A percentile compares a stretch with the other conserved stretches of the same genome.
These are phyloP conservation scores for Xylaria grammica DNA, from an alignment of 495 filamentous ascomycete species.

Conservation along the genomic window DNA sequence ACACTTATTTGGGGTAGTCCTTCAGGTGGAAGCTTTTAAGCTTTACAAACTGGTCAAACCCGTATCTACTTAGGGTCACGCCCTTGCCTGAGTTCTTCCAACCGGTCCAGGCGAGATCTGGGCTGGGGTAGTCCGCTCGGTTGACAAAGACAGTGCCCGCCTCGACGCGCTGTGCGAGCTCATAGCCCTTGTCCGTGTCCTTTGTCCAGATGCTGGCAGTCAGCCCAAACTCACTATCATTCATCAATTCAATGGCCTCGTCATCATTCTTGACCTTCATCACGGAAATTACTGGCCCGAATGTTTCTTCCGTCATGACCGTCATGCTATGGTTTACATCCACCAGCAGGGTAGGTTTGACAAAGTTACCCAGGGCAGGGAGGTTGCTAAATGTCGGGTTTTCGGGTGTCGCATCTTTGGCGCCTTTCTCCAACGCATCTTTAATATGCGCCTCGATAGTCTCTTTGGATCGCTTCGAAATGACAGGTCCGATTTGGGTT, in stretches of 20 bases:
- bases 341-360: constrained; percentile 82
- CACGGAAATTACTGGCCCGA: constrained; percentile 91
- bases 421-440: constrained; percentile 85
- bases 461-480: constrained; percentile 75
- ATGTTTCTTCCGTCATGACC: constrained; percentile 95
- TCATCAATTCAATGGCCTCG: constrained; percentile 87
- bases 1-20: constrained; percentile 71
- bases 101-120: constrained; percentile 97
- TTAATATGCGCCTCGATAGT: constrained; percentile 81
- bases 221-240: constrained; percentile 91
- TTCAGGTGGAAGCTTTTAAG: constrained; percentile 96
- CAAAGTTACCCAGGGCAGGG: constrained; percentile 78
- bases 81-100: constrained; percentile 97
- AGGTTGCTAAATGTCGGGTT: constrained; percentile 74
- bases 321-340: constrained; percentile 84
- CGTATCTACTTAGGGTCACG: constrained; percentile 84
- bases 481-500: constrained; percentile 87
- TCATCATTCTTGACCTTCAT: constrained; percentile 87
- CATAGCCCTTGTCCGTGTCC: constrained; percentile 75
- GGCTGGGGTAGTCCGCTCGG: constrained; percentile 85
- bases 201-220: constrained; percentile 99
- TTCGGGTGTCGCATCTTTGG: constrained; percentile 78
- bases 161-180: constrained; percentile 80
- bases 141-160: constrained; percentile 98
- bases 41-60: constrained; percentile 94